A percentile compares a stretch with the other conserved stretches of the same genome.
Evolutionary conservation across 768 basidiomycete species (phyloP).

Genomic region (Mycena kentingensis): DNA sequence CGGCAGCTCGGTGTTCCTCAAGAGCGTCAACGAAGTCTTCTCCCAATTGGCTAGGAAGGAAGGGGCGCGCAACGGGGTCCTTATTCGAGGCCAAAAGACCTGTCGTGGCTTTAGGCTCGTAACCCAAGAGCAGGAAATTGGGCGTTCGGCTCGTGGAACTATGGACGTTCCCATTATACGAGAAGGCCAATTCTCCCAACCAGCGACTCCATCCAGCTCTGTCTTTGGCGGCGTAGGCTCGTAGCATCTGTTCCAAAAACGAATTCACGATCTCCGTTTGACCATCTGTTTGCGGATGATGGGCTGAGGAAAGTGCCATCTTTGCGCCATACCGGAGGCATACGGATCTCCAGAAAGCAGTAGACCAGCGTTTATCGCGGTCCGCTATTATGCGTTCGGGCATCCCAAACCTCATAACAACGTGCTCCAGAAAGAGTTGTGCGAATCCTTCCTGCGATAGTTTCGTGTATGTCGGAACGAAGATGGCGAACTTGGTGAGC

Average conservation of each 20-base stretch:
- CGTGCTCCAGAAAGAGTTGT: constrained; percentile 6
- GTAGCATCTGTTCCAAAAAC: too few species aligned
- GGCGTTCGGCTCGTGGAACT: constrained; percentile 28
- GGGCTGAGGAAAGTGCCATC: constrained; percentile 25
- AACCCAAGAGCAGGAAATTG: constrained; percentile 31
- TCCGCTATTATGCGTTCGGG: not conserved
- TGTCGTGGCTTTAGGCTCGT: constrained; percentile 18
- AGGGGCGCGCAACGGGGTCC: constrained; percentile 4
- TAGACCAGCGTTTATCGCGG: constrained; percentile 8
- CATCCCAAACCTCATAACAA: not conserved
- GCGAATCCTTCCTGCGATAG: constrained; percentile 12
- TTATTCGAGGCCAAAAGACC: constrained; percentile 1
- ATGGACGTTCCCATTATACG: constrained; percentile 33
- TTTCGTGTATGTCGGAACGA: constrained; percentile 28
- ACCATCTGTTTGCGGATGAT: too few species aligned
- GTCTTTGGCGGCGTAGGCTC: constrained; percentile 38
- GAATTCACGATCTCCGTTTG: too few species aligned
- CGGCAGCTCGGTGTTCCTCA: constrained; percentile 2
- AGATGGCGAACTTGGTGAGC: constrained; percentile 35
- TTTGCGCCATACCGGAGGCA: not conserved
- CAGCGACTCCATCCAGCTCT: constrained; percentile 27
- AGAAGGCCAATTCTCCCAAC: constrained; percentile 27
- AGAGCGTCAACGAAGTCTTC: constrained; percentile 3
- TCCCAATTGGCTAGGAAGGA: constrained; percentile 6
- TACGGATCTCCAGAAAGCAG: constrained; percentile 20